Evolutionary conservation across 495 filamentous ascomycete species (phyloP).

Genomic region (Hypoxylon lienhwacheense): DNA sequence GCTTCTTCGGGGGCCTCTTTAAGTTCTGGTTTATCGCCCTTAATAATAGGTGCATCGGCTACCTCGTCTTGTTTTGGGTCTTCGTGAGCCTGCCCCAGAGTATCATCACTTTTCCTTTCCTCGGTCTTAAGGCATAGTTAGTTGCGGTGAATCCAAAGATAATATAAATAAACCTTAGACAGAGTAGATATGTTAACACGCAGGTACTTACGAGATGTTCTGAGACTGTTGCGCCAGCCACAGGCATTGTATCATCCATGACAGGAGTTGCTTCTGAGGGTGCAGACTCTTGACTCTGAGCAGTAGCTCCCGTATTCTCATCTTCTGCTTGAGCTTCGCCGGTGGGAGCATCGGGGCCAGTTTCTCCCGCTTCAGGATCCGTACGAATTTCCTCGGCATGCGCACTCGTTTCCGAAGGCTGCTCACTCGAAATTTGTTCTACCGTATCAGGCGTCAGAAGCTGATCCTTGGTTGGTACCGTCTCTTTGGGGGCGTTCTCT

Average conservation of each 20-base stretch:
- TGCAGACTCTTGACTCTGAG: not conserved
- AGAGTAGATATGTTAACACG: too few relatives aligned
- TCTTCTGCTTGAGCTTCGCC: not conserved
- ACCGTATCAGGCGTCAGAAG: not conserved
- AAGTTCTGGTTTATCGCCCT: slow-evolving; percentile 7
- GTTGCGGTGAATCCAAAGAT: too few relatives aligned
- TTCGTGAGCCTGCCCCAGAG: too few relatives aligned
- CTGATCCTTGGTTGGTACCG: not conserved
- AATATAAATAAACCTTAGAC: too few relatives aligned
- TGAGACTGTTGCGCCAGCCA: not conserved
- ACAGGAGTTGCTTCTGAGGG: slow-evolving; percentile 1
- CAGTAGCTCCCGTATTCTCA: slow-evolving; percentile 1
- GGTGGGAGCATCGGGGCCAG: not conserved
- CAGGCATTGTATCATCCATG: not conserved
- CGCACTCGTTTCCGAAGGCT: too few relatives aligned
- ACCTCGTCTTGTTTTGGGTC: too few relatives aligned
- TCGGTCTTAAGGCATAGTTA: too few relatives aligned
- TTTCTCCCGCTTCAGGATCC: not conserved
- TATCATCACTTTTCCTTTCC: too few relatives aligned
- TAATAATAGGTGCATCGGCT: slow-evolving; percentile 6
- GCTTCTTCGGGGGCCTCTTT: slow-evolving; percentile 21
- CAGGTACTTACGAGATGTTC: not conserved
- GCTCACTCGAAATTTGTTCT: not conserved
- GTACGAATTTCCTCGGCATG: not conserved
- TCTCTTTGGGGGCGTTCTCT: not conserved